Evolutionary conservation across 176 grass and related monocot genomes (phyloP), one percentile per base, ranked within the genome.

Genomic region (Microstegium vimineum): DNA sequence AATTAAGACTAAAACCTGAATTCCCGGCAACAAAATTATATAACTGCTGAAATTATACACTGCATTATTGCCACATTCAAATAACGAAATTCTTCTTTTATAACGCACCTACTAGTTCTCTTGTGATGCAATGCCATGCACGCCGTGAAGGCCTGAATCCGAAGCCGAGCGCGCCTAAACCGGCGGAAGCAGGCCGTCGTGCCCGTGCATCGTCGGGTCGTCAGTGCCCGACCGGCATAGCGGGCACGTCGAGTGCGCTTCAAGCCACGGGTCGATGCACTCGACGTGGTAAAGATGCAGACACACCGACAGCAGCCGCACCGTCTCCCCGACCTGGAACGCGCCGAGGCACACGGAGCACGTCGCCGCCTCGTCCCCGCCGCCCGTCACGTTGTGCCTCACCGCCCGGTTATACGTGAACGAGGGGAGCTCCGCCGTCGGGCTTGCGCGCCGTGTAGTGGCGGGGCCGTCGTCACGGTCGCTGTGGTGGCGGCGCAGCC

Each of bases 221-320:
- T 47, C 45, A 5, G 52, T 80, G n/a, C 36, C 70, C 0, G 87
- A 69, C 10, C 56, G 51, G 84, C 88, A 90, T 32, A 90, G 17
- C 9, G 88, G 88, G 61, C 88, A 90, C 59, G 88, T 83, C 5
- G 79, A 61, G 79, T 86, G 74, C 28, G 13, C 38, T 10, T 59
- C 60, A 11, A 90, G 74, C 88, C 88, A 90, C 14, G 73, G 69
- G 20, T 90, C 79, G 84, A 86, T 79, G 84, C 88, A 86, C 37
- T 82, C 84, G 4, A 60, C 84, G 49, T 90, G 88, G 80, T 61
- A 90, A 0, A 85, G 65, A 38, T 90, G 88, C 40, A 70, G 47
- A 67, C 84, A 90, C 73, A 22, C 67, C 22, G 83, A 83, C 41
- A 90, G 60, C 28, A 62, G 23, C 7, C 83, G 73, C 10, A 86